Evolutionary conservation across 495 filamentous ascomycete species (phyloP).

Genomic region (Penicillium psychrofluorescens): DNA sequence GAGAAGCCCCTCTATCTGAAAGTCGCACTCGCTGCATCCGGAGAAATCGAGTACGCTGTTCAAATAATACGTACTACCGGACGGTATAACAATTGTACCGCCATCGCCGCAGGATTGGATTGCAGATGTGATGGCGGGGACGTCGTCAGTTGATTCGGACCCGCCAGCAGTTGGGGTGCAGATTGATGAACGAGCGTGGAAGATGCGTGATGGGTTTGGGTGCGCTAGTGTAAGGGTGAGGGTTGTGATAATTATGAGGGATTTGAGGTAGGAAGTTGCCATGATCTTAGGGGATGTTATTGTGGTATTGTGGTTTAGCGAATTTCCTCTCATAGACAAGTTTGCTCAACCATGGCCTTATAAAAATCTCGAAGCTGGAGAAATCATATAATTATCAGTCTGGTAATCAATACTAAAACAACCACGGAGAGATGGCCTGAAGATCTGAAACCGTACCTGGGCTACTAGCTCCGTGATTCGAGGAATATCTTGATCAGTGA

Average conservation of each 20-base stretch:
- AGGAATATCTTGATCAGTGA: constrained; percentile 4
- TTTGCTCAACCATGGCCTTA: no score
- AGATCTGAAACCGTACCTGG: constrained; percentile 2
- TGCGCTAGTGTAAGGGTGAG: neutral
- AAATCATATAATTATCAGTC: no score
- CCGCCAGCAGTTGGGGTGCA: constrained; percentile 32
- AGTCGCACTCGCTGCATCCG: constrained; percentile 29
- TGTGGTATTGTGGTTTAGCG: neutral
- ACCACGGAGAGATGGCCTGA: neutral
- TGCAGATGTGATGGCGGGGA: constrained; percentile 29
- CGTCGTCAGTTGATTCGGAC: constrained; percentile 24
- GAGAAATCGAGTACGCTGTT: constrained; percentile 32
- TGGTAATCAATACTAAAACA: no score
- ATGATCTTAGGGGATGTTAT: neutral
- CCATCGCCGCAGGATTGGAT: constrained; percentile 30
- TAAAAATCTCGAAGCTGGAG: no score
- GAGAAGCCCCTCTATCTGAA: constrained; percentile 35
- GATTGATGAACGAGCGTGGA: constrained; percentile 12
- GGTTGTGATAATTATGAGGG: constrained; percentile 1
- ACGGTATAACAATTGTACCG: constrained; percentile 37
- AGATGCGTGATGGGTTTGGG: constrained; percentile 1
- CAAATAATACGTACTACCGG: constrained; percentile 30
- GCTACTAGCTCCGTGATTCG: constrained; percentile 3
- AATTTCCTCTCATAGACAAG: no score
- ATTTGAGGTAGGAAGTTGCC: neutral